phyloP scores from a whole-genome alignment of 441 rosid genomes.

The Syzygium malaccense region DNA sequence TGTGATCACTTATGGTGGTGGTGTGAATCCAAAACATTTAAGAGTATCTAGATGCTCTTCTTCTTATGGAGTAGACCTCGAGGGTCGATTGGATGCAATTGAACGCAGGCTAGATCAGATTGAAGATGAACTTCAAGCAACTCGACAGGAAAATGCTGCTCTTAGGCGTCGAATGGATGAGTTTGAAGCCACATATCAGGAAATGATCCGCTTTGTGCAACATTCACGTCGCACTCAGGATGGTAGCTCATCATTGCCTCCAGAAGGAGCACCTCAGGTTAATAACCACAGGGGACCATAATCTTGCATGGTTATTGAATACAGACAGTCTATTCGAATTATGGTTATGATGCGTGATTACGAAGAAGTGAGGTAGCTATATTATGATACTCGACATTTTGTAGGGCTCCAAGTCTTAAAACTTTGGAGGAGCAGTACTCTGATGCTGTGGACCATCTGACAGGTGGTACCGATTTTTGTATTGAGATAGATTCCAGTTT shows the following conservation, averaged over 20 bases:
- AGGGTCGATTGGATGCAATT: neutral
- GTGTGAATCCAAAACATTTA: neutral
- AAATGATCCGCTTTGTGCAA: neutral
- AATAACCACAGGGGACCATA: neutral
- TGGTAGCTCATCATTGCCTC: neutral
- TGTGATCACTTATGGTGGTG: neutral
- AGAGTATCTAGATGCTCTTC: neutral
- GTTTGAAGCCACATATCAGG: neutral
- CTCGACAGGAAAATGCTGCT: neutral
- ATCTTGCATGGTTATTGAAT: neutral
- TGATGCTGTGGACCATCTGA: neutral
- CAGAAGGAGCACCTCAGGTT: neutral
- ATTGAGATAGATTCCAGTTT: neutral
- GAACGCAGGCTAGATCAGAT: neutral
- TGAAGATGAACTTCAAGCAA: neutral
- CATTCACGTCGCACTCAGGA: neutral
- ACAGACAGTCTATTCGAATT: neutral
- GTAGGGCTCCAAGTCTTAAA: neutral
- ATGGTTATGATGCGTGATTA: neutral
- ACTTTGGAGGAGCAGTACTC: neutral
- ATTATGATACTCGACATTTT: neutral
- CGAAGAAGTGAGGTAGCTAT: neutral
- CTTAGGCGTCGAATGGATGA: neutral
- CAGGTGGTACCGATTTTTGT: neutral
- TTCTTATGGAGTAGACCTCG: neutral